Evolutionary conservation across 129 eudicot genomes (phyloP).

Genomic region (Deinandra increscens): DNA sequence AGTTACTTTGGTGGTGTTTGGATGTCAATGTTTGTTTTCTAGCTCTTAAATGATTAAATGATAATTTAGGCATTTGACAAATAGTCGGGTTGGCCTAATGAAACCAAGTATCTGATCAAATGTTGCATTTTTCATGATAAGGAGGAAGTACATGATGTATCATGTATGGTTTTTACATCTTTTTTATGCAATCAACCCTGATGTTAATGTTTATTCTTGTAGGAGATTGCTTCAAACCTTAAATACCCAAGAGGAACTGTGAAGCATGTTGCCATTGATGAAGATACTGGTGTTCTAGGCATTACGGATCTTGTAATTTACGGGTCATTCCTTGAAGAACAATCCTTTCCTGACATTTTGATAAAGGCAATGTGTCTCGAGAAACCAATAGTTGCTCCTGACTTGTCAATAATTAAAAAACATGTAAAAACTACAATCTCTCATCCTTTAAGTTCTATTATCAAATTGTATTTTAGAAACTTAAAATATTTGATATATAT

Average conservation of each 20-base stretch:
- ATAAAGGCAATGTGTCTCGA: constrained; percentile 76
- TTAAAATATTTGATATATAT: not conserved
- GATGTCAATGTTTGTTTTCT: not conserved
- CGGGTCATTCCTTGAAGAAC: constrained; percentile 80
- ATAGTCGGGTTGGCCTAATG: not conserved
- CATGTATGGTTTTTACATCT: not conserved
- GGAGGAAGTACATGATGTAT: not conserved
- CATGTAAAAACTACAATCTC: constrained; percentile 50
- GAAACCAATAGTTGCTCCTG: constrained; percentile 84
- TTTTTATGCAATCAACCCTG: not conserved
- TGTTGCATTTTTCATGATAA: constrained; percentile 1
- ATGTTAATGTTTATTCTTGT: constrained; percentile 19
- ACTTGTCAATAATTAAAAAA: constrained; percentile 58
- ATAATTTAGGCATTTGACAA: not conserved
- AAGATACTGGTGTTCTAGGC: constrained; percentile 40
- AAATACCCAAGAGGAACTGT: constrained; percentile 60
- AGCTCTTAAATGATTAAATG: not conserved
- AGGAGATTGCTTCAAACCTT: constrained; percentile 66
- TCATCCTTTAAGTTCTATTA: constrained; percentile 19
- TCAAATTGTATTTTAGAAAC: not conserved
- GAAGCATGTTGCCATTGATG: constrained; percentile 51
- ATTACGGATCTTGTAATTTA: constrained; percentile 68
- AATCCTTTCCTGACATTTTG: constrained; percentile 65
- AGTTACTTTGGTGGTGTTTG: constrained; percentile 11
- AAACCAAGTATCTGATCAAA: not conserved